phyloP scores from a whole-genome alignment of 208 protist species.

The Hexamita inflata region DNA sequence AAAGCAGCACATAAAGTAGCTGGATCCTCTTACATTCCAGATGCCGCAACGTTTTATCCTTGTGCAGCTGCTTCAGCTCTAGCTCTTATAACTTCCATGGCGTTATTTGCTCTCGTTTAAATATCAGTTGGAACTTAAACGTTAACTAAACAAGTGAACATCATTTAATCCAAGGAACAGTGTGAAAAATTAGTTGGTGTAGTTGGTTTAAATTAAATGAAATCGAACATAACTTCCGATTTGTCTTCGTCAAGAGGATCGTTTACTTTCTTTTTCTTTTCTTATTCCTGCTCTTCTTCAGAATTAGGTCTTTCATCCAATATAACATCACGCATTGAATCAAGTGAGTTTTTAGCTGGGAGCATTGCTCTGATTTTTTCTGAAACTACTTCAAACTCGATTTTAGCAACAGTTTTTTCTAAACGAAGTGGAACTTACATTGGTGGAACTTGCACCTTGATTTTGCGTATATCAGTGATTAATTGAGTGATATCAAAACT shows the following conservation, averaged over 20 bases:
- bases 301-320: not conserved
- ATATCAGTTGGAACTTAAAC: constrained; percentile 2
- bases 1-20: not conserved
- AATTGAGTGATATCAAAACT: not conserved
- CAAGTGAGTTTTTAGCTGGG: not conserved
- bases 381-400: constrained; percentile 9
- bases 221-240: not conserved
- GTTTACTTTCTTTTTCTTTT: not conserved
- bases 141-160: not conserved
- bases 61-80: not conserved
- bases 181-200: not conserved
- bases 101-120: not conserved
- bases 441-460: not conserved
- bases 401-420: constrained; percentile 14
- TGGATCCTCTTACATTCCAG: constrained; percentile 1
- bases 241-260: constrained; percentile 19
- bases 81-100: constrained; percentile 10
- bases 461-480: not conserved
- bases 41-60: not conserved
- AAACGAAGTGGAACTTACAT: not conserved
- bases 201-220: not conserved
- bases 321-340: not conserved
- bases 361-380: constrained; percentile 20
- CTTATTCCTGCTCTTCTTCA: constrained; percentile 12
- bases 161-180: not conserved